phyloP scores from a whole-genome alignment of 768 basidiomycete genomes.

The Pisolithus microcarpus region DNA sequence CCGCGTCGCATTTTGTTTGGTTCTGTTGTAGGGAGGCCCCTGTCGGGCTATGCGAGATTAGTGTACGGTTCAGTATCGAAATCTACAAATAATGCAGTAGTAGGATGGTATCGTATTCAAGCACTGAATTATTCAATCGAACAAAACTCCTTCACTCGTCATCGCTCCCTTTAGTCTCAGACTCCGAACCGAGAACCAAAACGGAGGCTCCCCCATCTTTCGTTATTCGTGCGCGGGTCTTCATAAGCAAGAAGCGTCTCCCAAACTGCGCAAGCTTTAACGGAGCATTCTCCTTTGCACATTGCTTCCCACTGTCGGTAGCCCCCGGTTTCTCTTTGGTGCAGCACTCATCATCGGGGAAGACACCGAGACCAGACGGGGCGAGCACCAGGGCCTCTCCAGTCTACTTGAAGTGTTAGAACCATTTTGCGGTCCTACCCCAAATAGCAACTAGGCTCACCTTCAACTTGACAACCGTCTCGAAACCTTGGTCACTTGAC shows the following conservation, averaged over 20 bases:
- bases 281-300: background rate
- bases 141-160: background rate
- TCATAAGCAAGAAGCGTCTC: slow-evolving; percentile 50
- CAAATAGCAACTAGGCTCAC: slow-evolving; percentile 28
- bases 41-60: too few relatives aligned
- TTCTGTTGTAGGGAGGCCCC: too few relatives aligned
- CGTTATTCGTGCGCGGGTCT: slow-evolving; percentile 56
- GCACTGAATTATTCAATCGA: too few relatives aligned
- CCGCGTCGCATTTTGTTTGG: too few relatives aligned
- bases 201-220: slow-evolving; percentile 59
- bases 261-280: slow-evolving; percentile 42
- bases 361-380: slow-evolving; percentile 50
- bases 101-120: too few relatives aligned
- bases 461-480: slow-evolving; percentile 57
- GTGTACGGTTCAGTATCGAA: too few relatives aligned
- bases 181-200: slow-evolving; percentile 24
- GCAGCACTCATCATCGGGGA: slow-evolving; percentile 16
- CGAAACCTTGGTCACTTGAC: slow-evolving; percentile 51
- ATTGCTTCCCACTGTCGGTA: slow-evolving; percentile 1
- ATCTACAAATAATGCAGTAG: too few relatives aligned
- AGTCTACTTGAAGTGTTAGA: slow-evolving; percentile 36
- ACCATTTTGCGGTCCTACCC: background rate
- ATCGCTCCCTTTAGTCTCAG: background rate
- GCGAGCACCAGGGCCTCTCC: slow-evolving; percentile 66
- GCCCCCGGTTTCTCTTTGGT: background rate